Percentiles rank a stretch among this genome's conserved stretches.
phyloP scores from a whole-genome alignment of 2,329 filamentous ascomycete species.

The Clathrospora elynae region DNA sequence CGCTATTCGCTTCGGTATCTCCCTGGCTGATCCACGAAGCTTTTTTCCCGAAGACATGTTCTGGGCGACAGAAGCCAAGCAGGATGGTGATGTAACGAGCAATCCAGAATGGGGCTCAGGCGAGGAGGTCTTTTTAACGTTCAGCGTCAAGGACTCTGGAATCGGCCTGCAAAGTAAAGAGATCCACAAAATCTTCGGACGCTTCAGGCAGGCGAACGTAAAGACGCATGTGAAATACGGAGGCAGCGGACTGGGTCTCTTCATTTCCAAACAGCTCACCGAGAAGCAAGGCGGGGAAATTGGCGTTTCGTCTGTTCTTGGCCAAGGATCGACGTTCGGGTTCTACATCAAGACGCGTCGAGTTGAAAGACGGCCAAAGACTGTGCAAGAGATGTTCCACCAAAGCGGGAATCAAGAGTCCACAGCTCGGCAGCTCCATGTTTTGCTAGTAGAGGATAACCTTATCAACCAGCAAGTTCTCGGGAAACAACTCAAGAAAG shows the following conservation, averaged over 20 bases:
- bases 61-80: constrained; percentile 36
- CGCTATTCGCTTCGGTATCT: constrained; percentile 47
- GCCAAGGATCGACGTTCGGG: constrained; percentile 50
- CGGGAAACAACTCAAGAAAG: constrained; percentile 44
- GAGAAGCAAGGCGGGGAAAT: constrained; percentile 55
- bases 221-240: constrained; percentile 51
- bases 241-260: constrained; percentile 53
- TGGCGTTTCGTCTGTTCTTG: constrained; percentile 48
- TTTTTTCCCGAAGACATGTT: constrained; percentile 39
- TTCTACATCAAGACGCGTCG: constrained; percentile 51
- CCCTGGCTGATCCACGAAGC: constrained; percentile 25
- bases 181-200: constrained; percentile 46
- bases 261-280: constrained; percentile 54
- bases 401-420: constrained; percentile 4
- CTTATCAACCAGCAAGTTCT: constrained; percentile 48
- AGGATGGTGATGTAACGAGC: constrained; percentile 29
- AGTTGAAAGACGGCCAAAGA: constrained; percentile 19
- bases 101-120: constrained; percentile 46
- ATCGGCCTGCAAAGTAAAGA: constrained; percentile 50
- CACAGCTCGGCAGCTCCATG: constrained; percentile 22
- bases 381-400: constrained; percentile 11
- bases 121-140: constrained; percentile 48
- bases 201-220: constrained; percentile 44
- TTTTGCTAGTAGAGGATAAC: constrained; percentile 49
- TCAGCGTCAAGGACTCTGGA: constrained; percentile 50